These are phyloP conservation scores for Kwoniella botswanensis DNA, from an alignment of 768 basidiomycete species.

Conservation along the genomic window DNA sequence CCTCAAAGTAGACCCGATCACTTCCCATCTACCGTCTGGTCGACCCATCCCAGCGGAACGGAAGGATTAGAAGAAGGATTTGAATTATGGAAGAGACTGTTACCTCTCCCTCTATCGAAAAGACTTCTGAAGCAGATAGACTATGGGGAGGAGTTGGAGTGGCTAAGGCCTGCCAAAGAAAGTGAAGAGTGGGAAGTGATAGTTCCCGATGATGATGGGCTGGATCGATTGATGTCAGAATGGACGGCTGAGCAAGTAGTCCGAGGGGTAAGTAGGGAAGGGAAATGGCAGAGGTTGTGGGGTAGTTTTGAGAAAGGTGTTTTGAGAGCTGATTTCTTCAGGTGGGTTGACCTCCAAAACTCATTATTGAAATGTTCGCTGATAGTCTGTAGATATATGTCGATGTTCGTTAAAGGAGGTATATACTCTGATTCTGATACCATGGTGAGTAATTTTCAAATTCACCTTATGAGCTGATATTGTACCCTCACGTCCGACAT, in stretches of 20 bases:
- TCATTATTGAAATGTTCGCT: background rate
- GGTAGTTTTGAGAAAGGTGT: conserved; percentile 24
- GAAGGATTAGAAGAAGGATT: conserved; percentile 16
- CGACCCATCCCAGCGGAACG: conserved; percentile 16
- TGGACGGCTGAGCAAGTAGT: conserved; percentile 27
- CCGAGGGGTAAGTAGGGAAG: conserved; percentile 14
- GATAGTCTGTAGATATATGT: conserved; percentile 22
- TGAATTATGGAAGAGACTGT: conserved; percentile 23
- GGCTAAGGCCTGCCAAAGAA: conserved; percentile 15
- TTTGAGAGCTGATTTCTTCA: conserved; percentile 30
- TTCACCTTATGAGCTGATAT: background rate
- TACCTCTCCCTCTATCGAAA: conserved; percentile 22
- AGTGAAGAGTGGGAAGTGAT: conserved; percentile 29
- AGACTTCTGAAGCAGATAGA: background rate
- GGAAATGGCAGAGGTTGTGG: conserved; percentile 26
- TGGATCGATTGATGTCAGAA: conserved; percentile 28
- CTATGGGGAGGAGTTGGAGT: background rate
- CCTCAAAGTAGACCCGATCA: background rate
- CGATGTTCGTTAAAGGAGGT: conserved; percentile 24
- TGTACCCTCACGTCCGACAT: background rate
- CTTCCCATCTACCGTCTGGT: conserved; percentile 28
- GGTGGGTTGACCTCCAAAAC: conserved; percentile 7
- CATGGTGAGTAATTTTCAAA: conserved; percentile 6
- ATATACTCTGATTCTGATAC: conserved; percentile 39
- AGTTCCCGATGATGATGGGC: conserved; percentile 23